Percentiles rank a stretch among this genome's conserved stretches.
Evolutionary conservation across 208 protist genomes (phyloP).

Genomic region (Lotmaria passim): DNA sequence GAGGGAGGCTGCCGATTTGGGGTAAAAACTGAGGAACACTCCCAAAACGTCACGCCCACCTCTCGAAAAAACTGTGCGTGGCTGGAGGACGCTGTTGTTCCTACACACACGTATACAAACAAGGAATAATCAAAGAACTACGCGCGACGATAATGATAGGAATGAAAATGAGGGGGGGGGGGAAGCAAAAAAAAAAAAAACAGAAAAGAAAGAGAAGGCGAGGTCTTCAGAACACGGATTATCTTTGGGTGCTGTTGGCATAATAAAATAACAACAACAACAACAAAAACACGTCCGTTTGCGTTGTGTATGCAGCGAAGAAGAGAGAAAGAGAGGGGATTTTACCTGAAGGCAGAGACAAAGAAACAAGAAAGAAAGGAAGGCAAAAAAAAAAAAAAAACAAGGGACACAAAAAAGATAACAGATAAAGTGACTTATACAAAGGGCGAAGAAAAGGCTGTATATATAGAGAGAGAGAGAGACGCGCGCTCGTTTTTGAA

Average conservation of each 20-base stretch:
- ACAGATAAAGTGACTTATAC: background rate
- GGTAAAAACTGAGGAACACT: background rate
- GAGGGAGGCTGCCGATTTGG: too few species aligned
- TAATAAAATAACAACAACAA: background rate
- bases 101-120: slow-evolving; percentile 4
- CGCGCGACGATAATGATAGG: too few species aligned
- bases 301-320: background rate
- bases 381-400: slow-evolving; percentile 12
- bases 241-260: background rate
- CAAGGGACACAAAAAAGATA: background rate
- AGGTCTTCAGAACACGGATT: background rate
- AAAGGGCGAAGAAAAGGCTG: background rate
- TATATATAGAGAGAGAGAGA: background rate
- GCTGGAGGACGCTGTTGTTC: too few species aligned
- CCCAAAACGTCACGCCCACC: too few species aligned
- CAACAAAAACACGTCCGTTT: too few species aligned
- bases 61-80: too few species aligned
- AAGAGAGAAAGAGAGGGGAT: background rate
- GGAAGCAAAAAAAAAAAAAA: background rate
- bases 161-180: background rate
- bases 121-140: slow-evolving; percentile 9
- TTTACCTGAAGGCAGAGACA: background rate
- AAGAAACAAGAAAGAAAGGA: slow-evolving; percentile 8
- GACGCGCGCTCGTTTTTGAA: background rate
- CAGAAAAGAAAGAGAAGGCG: background rate